Evolutionary conservation across 169 alveolate genomes (phyloP), one percentile per base, ranked within the genome.

Genomic region (Cryptosporidium ryanae): DNA sequence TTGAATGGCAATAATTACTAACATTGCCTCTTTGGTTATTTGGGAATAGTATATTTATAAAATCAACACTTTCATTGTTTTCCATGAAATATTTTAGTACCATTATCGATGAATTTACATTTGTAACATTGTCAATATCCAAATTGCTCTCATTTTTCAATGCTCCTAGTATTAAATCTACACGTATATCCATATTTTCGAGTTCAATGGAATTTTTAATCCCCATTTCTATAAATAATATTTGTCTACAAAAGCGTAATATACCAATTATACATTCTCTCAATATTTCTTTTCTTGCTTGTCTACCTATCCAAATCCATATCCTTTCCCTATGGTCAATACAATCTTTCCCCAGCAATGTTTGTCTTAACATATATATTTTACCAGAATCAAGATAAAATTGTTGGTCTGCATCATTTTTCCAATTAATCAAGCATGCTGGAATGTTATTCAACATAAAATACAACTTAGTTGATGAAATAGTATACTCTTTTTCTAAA

Each of bases 271-370:
- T 76, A 10, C 76, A 76, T 8, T 44, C 64, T 61, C 71, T 32
- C 15, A 34, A 23, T 0, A 44, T 63, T n/a, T 76, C 68, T 0
- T 76, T 61, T 4, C 25, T 49, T 18, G 32, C 29, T 32, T 59
- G 68, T 21, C 76, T 59, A 7, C 87, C 87, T 15, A 76, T 61
- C 87, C 87, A 76, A 34, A 76, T 76, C 87, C 87, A 76, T 13
- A 76, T 52, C 10, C 29, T 55, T 55, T 76, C 87, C 8, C 68
- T 57, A 4, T 49, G 68, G 32, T 17, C n/a, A 59, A 17, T 21
- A 5, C 29, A 38, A 4, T 23, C 38, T 18, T 23, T 52, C 13
- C 59, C 71, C 7, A 76, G n/a, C 23, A 76, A 65, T 2, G 66
- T 76, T 50, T 76, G 87, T 32, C 87, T 55, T 25, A 76, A 23